Conservation (phyloP, 75 land plant genomes). For the Selaginella tamariscina region DNA sequence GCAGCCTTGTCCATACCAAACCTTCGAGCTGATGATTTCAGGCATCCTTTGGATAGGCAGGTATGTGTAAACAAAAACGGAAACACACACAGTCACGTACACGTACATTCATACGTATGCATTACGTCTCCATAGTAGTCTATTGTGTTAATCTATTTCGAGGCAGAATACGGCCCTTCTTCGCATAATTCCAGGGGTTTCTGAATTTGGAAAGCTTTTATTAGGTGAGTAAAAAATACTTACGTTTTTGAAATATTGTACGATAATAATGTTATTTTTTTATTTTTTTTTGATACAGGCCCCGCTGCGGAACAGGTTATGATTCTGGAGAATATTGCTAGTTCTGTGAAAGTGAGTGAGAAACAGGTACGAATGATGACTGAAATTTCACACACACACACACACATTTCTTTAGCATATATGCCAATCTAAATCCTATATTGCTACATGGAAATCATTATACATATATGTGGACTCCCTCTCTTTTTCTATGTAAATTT, state of each 20-base stretch:
- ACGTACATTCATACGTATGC: neutral
- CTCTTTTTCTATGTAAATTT: too few relatives aligned
- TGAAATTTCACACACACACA: too few relatives aligned
- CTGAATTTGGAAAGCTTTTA: slow-evolving; percentile 64
- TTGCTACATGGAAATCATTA: neutral
- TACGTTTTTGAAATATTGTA: slow-evolving; percentile 3
- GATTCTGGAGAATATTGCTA: slow-evolving; percentile 87
- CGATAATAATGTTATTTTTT: neutral
- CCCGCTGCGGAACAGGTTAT: slow-evolving; percentile 71
- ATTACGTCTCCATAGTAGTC: neutral
- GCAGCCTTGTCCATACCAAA: slow-evolving; percentile 39
- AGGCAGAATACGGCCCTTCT: slow-evolving; percentile 66
- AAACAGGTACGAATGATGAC: slow-evolving; percentile 48
- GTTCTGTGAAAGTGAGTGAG: slow-evolving; percentile 57
- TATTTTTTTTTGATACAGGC: slow-evolving; percentile 34
- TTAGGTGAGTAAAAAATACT: slow-evolving; percentile 39
- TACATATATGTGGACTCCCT: neutral
- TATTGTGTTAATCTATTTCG: slow-evolving; percentile 5
- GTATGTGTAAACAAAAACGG: slow-evolving; percentile 14
- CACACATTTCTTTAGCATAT: neutral
- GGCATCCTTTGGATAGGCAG: slow-evolving; percentile 88
- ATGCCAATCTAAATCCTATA: neutral
- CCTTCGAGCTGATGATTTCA: slow-evolving; percentile 74
- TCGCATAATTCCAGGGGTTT: slow-evolving; percentile 69
- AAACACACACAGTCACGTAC: neutral